phyloP scores from a whole-genome alignment of 2,329 filamentous ascomycete genomes.

The Microcyclospora tardicrescens region DNA sequence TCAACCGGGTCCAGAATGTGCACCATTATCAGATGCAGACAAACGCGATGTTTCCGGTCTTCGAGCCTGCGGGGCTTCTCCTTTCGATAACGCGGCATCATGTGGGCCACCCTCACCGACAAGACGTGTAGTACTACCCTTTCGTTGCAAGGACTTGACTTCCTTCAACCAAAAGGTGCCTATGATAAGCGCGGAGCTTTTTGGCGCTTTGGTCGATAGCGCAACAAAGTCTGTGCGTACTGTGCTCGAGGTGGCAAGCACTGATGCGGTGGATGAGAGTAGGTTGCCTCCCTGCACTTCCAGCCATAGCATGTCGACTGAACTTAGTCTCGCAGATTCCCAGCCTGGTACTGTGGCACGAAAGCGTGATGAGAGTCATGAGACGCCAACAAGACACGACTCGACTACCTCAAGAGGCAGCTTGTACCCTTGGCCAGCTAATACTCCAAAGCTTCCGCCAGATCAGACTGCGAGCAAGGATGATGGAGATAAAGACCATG shows the following conservation, averaged over 20 bases:
- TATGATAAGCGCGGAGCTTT: no score
- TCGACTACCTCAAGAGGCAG: background rate
- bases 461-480: background rate
- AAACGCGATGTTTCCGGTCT: no score
- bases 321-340: no score
- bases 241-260: no score
- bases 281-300: no score
- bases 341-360: no score
- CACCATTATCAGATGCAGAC: no score
- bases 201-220: no score
- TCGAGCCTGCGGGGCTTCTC: background rate
- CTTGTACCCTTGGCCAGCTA: background rate
- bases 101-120: background rate
- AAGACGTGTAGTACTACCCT: background rate
- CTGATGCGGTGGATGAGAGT: no score
- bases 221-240: no score
- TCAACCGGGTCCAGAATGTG: constrained; percentile 1
- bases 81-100: background rate
- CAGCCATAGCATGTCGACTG: no score
- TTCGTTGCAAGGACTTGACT: background rate
- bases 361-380: background rate
- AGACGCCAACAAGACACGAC: background rate
- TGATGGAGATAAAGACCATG: background rate
- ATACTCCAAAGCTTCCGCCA: background rate
- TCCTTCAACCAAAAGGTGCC: background rate